Base-by-base conservation (phyloP, 2,329 filamentous ascomycete genomes). In the Pseudocercospora pini-densiflorae region DNA sequence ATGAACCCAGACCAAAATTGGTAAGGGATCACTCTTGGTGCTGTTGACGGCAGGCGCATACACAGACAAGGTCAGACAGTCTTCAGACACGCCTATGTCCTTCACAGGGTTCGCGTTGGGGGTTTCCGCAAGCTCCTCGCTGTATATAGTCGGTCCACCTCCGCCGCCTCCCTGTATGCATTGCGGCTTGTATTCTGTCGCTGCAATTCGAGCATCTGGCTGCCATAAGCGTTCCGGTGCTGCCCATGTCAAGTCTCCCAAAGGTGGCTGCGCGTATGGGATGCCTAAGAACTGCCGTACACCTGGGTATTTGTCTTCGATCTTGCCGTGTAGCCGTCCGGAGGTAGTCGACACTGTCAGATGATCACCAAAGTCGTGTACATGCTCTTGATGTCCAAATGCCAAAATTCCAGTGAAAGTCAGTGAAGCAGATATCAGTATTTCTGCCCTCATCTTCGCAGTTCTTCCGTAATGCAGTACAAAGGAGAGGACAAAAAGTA, bases 211-310 rank as follows among this genome's bases (percentile, higher is more conserved):
- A 51, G 47, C 47, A 7, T 27, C 23, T 23, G 47, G 47, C 47
- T 51, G 47, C 23, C 19, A 21, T 27, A 51, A 33, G 73, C 75
- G 64, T 31, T 65, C 19, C n/a, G 58, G 59, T 21, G 59, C 59
- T 12, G 54, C 59, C 49, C 78, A 80, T 43, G 78, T 72, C 29
- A 79, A 68, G 31, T 72, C 64, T 16, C 75, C 78, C 19, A 76
- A 63, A 9, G 78, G 77, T 16, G 77, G 72, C 65, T 75, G 69
- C 1, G 76, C 78, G 61, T 76, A 79, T 10, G 74, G 76, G 40
- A 79, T 77, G 19, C 77, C 78, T 19, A 80, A 63, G 59, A 77
- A 80, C 45, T 79, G 57, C 21, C 47, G 47, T 51, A 51, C 47
- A 12, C 23, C 14, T 7, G 47, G 47, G 12, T 51, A 51, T 14